Conservation (phyloP, 176 grass and related monocot species). For the Phyllostachys edulis region DNA sequence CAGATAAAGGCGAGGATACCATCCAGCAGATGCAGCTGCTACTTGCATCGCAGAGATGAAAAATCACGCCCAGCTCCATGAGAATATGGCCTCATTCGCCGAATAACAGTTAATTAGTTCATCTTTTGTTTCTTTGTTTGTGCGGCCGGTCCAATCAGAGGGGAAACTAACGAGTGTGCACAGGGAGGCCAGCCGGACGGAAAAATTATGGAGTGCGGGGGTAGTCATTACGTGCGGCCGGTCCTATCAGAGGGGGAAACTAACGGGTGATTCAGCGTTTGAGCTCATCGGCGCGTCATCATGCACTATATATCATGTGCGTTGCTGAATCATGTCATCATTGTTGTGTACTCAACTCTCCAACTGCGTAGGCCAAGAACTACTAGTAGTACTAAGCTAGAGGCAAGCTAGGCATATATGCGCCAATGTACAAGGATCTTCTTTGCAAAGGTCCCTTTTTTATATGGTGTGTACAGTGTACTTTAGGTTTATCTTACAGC, state of each 20-base stretch:
- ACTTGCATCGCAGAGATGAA: not conserved
- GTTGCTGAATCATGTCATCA: slow-evolving; percentile 33
- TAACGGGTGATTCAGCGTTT: not conserved
- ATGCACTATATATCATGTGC: slow-evolving; percentile 26
- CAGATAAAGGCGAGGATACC: not conserved
- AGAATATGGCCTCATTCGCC: not conserved
- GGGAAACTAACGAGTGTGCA: too few relatives aligned
- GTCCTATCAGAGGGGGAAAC: not conserved
- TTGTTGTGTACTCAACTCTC: not conserved
- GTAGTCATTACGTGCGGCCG: slow-evolving; percentile 25
- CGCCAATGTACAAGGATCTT: not conserved
- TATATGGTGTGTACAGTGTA: not conserved
- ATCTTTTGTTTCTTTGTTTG: not conserved
- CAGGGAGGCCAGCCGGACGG: not conserved
- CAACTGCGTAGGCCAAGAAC: not conserved
- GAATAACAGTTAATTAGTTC: not conserved
- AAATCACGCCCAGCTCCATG: not conserved
- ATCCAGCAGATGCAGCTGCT: slow-evolving; percentile 1
- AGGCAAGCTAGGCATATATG: not conserved
- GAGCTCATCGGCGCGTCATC: slow-evolving; percentile 40
- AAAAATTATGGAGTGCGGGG: not conserved
- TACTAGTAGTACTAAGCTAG: not conserved
- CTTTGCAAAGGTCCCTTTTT: not conserved
- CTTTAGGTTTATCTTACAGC: not conserved
- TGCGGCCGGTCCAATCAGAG: too few relatives aligned